Evolutionary conservation across 2,329 filamentous ascomycete genomes (phyloP).

Genomic region (Raffaelea ambrosiae): DNA sequence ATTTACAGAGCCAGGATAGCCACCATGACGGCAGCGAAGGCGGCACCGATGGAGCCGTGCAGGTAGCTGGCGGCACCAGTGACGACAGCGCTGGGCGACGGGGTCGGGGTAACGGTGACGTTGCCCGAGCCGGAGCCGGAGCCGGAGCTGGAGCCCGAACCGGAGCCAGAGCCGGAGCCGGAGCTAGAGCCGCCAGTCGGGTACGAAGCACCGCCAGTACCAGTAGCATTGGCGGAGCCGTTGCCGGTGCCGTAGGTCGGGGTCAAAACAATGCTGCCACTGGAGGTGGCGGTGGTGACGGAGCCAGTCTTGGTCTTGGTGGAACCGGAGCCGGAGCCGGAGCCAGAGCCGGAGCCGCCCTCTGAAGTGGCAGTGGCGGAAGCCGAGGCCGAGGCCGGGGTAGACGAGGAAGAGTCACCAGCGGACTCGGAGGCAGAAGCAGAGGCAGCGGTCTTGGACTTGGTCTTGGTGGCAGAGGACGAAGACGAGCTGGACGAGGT

Average conservation of each 20-base stretch:
- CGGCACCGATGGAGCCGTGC: slow-evolving; percentile 20
- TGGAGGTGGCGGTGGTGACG: not conserved
- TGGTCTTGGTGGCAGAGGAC: not conserved
- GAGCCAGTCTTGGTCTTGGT: not conserved
- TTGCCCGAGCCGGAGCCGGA: slow-evolving; percentile 19
- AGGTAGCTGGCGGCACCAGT: slow-evolving; percentile 14
- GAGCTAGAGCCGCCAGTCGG: not conserved
- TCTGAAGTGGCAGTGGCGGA: slow-evolving; percentile 4
- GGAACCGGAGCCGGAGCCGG: not conserved
- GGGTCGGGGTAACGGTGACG: slow-evolving; percentile 13
- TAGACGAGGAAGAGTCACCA: not conserved
- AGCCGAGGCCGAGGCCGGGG: slow-evolving; percentile 5
- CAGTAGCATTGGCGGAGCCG: not conserved
- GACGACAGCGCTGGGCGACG: slow-evolving; percentile 19
- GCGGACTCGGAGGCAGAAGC: not conserved
- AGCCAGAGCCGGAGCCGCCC: not conserved
- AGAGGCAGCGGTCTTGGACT: slow-evolving; percentile 10
- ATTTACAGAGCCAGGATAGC: slow-evolving; percentile 24
- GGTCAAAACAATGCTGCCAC: not conserved
- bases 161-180: slow-evolving; percentile 1
- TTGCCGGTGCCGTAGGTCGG: not conserved
- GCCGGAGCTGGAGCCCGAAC: slow-evolving; percentile 12
- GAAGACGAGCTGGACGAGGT: slow-evolving; percentile 6
- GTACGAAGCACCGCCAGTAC: not conserved
- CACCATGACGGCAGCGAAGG: slow-evolving; percentile 20